Conservation (phyloP, 1,284 basidiomycete genomes). For the Stereum hirsutum region DNA sequence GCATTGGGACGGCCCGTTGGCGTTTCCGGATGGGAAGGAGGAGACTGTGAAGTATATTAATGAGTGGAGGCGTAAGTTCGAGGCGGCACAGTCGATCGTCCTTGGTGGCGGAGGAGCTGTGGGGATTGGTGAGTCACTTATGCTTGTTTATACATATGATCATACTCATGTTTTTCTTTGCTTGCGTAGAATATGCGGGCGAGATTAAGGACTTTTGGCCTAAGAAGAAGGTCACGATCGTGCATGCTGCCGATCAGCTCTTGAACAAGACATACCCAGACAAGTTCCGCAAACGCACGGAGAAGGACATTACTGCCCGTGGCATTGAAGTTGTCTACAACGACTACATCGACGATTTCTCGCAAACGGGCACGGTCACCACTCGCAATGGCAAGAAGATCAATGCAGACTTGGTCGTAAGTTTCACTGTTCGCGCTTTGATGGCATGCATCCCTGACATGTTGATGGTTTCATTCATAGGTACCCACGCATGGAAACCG, state of each 20-base stretch:
- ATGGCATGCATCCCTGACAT: not conserved
- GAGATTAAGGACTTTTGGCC: constrained; percentile 17
- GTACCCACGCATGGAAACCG: constrained; percentile 36
- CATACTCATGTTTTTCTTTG: not conserved
- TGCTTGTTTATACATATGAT: no score
- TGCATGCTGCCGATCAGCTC: constrained; percentile 43
- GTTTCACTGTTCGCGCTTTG: constrained; percentile 12
- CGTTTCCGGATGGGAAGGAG: constrained; percentile 30
- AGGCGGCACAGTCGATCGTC: constrained; percentile 38
- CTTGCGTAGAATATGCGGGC: constrained; percentile 8
- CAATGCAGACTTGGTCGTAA: constrained; percentile 48
- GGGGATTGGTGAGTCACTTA: constrained; percentile 38
- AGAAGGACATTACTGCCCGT: constrained; percentile 28
- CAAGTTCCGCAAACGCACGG: constrained; percentile 42
- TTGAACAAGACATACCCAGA: constrained; percentile 51
- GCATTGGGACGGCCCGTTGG: constrained; percentile 40
- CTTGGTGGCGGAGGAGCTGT: constrained; percentile 58
- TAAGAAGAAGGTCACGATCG: constrained; percentile 54
- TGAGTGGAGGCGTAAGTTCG: constrained; percentile 35
- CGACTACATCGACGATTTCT: constrained; percentile 42
- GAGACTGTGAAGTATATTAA: constrained; percentile 30
- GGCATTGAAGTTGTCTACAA: constrained; percentile 44
- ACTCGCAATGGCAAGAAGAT: constrained; percentile 46
- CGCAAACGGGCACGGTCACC: constrained; percentile 23
- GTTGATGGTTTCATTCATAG: constrained; percentile 19